phyloP scores from a whole-genome alignment of 257 asterid species.

The Craterostigma plantagineum region DNA sequence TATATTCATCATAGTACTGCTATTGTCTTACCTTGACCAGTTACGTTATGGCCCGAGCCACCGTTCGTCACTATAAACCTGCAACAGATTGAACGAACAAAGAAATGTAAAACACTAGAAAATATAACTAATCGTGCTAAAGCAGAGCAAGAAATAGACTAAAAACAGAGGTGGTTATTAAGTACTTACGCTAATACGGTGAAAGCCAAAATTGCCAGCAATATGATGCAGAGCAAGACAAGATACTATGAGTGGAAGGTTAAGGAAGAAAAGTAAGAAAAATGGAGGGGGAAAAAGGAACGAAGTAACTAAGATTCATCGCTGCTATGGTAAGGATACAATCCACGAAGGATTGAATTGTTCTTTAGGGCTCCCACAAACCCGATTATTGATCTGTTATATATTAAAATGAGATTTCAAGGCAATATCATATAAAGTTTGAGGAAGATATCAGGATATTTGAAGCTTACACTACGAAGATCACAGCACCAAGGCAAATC shows the following conservation, averaged over 20 bases:
- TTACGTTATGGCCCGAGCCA: slow-evolving; percentile 67
- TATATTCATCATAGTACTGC: not conserved
- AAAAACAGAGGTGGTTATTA: not conserved
- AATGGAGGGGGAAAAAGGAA: slow-evolving; percentile 1
- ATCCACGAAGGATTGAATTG: slow-evolving; percentile 69
- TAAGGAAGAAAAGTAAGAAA: slow-evolving; percentile 27
- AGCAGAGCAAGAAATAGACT: not conserved
- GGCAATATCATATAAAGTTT: not conserved
- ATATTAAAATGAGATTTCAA: slow-evolving; percentile 4
- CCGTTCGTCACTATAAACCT: slow-evolving; percentile 84
- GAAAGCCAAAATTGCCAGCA: slow-evolving; percentile 84
- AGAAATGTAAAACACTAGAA: slow-evolving; percentile 1
- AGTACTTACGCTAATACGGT: slow-evolving; percentile 84
- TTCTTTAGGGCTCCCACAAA: slow-evolving; percentile 76
- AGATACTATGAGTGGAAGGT: slow-evolving; percentile 43
- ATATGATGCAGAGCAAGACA: slow-evolving; percentile 50
- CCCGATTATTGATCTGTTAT: slow-evolving; percentile 60
- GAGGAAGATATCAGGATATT: not conserved
- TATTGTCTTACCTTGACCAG: slow-evolving; percentile 57
- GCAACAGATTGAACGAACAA: slow-evolving; percentile 8
- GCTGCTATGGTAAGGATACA: slow-evolving; percentile 38
- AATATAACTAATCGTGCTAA: not conserved
- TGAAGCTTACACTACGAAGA: slow-evolving; percentile 47
- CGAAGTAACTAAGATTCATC: not conserved
- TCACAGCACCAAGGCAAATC: slow-evolving; percentile 64